These are phyloP conservation scores for Acanthamoeba castellanii DNA, from an alignment of 208 protist species.

Conservation along the genomic window DNA sequence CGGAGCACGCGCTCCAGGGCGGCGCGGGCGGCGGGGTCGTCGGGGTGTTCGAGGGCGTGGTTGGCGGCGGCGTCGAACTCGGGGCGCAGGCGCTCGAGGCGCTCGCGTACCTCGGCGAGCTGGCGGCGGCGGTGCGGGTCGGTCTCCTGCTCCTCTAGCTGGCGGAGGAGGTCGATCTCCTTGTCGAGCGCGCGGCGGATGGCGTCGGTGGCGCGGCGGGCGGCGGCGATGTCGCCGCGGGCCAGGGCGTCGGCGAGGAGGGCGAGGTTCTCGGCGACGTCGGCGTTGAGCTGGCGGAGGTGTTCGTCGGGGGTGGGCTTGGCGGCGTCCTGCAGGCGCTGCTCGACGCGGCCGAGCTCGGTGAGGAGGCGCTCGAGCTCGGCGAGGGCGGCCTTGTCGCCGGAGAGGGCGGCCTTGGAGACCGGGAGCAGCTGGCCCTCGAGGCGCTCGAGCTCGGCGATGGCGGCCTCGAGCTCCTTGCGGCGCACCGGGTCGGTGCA, in stretches of 20 bases:
- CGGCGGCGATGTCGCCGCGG: conserved; percentile 23
- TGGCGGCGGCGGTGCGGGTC: conserved; percentile 30
- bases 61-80: conserved; percentile 7
- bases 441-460: conserved; percentile 17
- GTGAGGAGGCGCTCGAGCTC: conserved; percentile 44
- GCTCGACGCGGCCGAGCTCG: conserved; percentile 12
- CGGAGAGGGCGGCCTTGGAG: conserved; percentile 54
- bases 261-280: background rate
- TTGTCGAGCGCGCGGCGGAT: background rate
- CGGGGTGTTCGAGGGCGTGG: conserved; percentile 13
- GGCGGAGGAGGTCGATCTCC: conserved; percentile 37
- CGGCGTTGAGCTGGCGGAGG: background rate
- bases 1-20: conserved; percentile 6
- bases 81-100: conserved; percentile 19
- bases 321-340: conserved; percentile 7
- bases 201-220: background rate
- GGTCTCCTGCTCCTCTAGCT: conserved; percentile 55
- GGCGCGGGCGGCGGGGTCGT: background rate
- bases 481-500: conserved; percentile 54
- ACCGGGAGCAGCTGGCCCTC: conserved; percentile 29
- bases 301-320: conserved; percentile 25
- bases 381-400: conserved; percentile 54
- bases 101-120: conserved; percentile 22
- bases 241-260: conserved; percentile 32
- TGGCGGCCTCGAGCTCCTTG: conserved; percentile 47